These are phyloP conservation scores for Nematodospora valgi DNA, from an alignment of 805 yeast genomes.

Conservation along the genomic window DNA sequence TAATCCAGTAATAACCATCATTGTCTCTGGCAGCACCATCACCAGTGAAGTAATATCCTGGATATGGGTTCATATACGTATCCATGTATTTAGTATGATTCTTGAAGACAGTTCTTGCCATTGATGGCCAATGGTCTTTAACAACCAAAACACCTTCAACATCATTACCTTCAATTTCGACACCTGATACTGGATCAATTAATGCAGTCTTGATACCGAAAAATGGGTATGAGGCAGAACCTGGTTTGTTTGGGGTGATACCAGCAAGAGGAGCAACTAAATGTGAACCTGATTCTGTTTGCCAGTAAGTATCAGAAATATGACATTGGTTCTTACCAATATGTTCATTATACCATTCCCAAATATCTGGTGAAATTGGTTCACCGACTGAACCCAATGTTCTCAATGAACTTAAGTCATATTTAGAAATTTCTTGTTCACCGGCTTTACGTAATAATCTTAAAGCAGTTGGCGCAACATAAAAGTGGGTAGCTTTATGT, in stretches of 20 bases:
- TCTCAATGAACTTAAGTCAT: conserved; percentile 63
- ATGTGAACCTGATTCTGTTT: conserved; percentile 83
- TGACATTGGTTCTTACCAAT: conserved; percentile 70
- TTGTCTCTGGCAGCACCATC: conserved; percentile 87
- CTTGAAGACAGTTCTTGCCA: conserved; percentile 79
- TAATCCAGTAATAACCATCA: conserved; percentile 82
- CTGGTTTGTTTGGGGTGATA: conserved; percentile 78
- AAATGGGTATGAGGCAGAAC: conserved; percentile 81
- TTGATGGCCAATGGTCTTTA: conserved; percentile 77
- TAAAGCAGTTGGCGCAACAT: conserved; percentile 82
- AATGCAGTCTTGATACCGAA: conserved; percentile 75
- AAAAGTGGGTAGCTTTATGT: conserved; percentile 72
- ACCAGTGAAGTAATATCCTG: conserved; percentile 81
- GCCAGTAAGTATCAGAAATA: conserved; percentile 85
- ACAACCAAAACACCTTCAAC: conserved; percentile 81
- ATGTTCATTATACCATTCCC: conserved; percentile 81
- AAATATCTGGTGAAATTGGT: conserved; percentile 80
- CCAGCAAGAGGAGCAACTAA: conserved; percentile 73
- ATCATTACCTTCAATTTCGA: conserved; percentile 62
- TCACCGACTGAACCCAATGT: conserved; percentile 82
- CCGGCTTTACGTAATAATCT: conserved; percentile 77
- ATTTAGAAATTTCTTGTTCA: conserved; percentile 54
- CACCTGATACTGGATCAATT: conserved; percentile 72
- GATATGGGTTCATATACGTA: conserved; percentile 79
- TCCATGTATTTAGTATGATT: conserved; percentile 73